Base-by-base conservation (phyloP, 2,329 filamentous ascomycete species). In the Colletotrichum melonis region DNA sequence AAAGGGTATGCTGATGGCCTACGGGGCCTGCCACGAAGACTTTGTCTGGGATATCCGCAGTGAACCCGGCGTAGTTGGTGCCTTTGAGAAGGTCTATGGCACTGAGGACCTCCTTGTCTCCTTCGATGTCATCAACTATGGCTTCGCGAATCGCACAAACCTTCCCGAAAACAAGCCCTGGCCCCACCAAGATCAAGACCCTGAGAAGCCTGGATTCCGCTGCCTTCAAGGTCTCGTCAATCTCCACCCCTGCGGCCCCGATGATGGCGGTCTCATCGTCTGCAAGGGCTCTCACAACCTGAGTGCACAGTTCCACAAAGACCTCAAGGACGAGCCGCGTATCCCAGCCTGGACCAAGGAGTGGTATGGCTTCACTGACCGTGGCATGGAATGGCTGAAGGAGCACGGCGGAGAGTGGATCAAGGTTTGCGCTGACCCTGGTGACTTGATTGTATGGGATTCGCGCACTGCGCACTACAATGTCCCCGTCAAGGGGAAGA, bases 211-310 rank as follows among this genome's bases (percentile, higher is more conserved):
- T 14, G 87, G 86, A 0, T 87, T 89, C 77, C 82, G 86, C 2
- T 89, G 87, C 74, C 80, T 87, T 2, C 87, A 89, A 72, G 87
- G 87, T 5, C 80, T 89, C 0, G 84, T 88, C 2, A 88, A 89
- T 76, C 76, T 82, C 6, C 77, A 78, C 4, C 81, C 80, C 24
- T 81, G 79, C 55, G 81, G 81, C 3, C 77, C 79, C n/a, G 77
- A 81, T 9, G 81, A 82, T 22, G 81, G 81, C 2, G 81, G 81
- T 1, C 75, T 82, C 3, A 79, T 82, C 35, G 80, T 84, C 6
- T 82, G 79, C 76, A 76, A 74, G 56, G 79, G 80, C 9, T 78
- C 73, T 5, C 77, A 78, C 73, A 63, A 60, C 26, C 65, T 77
- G 68, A 81, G 79, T 56, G 80, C 81, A 38, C 74, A 82, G 63